Conservation (phyloP, 163 green algal genomes). For the Smithsoniella earleae region DNA sequence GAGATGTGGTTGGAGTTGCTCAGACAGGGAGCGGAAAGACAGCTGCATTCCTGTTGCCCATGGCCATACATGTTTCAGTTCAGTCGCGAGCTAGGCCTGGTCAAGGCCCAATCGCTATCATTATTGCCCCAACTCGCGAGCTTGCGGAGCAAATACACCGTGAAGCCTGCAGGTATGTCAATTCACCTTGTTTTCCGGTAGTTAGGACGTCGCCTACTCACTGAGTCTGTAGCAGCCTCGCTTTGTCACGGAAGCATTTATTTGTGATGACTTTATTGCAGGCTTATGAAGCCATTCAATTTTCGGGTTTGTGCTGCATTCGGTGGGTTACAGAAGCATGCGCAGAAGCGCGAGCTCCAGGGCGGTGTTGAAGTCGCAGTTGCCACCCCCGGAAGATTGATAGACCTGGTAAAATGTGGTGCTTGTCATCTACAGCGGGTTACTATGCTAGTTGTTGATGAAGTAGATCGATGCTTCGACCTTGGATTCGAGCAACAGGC, state of each 20-base stretch:
- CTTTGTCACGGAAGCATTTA: neutral
- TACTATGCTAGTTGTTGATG: conserved; percentile 90
- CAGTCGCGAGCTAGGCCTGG: conserved; percentile 63
- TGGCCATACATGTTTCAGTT: conserved; percentile 75
- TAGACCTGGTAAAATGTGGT: conserved; percentile 68
- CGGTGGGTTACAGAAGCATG: conserved; percentile 79
- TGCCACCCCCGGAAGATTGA: conserved; percentile 73
- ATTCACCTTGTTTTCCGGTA: neutral
- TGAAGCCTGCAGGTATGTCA: conserved; percentile 52
- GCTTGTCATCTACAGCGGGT: conserved; percentile 55
- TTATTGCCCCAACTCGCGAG: conserved; percentile 85
- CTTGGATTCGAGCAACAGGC: conserved; percentile 96
- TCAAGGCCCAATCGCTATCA: conserved; percentile 67
- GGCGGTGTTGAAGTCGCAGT: conserved; percentile 70
- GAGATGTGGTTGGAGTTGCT: conserved; percentile 62
- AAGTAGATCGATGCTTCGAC: conserved; percentile 98
- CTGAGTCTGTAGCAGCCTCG: no score
- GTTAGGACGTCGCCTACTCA: no score
- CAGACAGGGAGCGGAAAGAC: conserved; percentile 85
- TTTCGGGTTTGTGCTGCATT: conserved; percentile 62
- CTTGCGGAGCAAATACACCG: conserved; percentile 92
- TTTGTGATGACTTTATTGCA: conserved; percentile 11
- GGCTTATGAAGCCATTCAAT: conserved; percentile 45
- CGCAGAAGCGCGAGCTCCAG: conserved; percentile 88
- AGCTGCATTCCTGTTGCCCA: conserved; percentile 76